Base-by-base conservation (phyloP, 2,329 filamentous ascomycete species). In the Pseudopyrenochaeta lycopersici region DNA sequence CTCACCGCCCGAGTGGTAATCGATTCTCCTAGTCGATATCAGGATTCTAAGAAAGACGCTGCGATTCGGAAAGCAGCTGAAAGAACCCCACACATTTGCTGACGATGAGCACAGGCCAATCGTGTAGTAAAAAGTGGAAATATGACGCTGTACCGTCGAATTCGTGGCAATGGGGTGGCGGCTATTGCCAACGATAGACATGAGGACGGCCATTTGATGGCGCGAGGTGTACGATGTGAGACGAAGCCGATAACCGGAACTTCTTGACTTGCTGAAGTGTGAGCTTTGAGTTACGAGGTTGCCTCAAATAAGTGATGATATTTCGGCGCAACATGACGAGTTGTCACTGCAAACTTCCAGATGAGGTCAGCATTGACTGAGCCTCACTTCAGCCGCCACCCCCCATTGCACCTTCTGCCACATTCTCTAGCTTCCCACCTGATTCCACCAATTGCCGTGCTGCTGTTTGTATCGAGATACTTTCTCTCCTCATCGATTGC, bases 401-500 rank as follows among this genome's bases (percentile, higher is more conserved):
- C 12, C 51, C 52, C 17, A 44, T 15, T 15, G 35, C 14, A 2
- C 30, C 54, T 20, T 56, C 41, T 7, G 59, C 62, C 7, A 61
- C 63, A 18, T 59, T 55, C 21, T 66, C 63, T 17, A 74, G 62
- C 29, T 62, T 73, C 27, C 52, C 52, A 17, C 68, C 61, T 6
- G 70, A 70, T 17, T 69, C 64, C 3, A 70, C 58, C 7, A 72
- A 46, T 7, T 66, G 56, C 40, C 54, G 53, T 20, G 68, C 68
- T 18, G 68, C 64, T 38, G 54, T 49, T 43, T 71, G 70, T 21
- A 74, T 68, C 15, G 64, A 62, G 9, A 63, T 54, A 20, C 68
- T 70, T 43, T 74, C 70, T 11, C 61, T 46, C 15, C 52, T 66
- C 64, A 72, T 70, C 1, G 62, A 57, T 11, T 66, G 57, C 12